Conservation (phyloP, 2,329 filamentous ascomycete species). For the Fonsecaea pugnacius region DNA sequence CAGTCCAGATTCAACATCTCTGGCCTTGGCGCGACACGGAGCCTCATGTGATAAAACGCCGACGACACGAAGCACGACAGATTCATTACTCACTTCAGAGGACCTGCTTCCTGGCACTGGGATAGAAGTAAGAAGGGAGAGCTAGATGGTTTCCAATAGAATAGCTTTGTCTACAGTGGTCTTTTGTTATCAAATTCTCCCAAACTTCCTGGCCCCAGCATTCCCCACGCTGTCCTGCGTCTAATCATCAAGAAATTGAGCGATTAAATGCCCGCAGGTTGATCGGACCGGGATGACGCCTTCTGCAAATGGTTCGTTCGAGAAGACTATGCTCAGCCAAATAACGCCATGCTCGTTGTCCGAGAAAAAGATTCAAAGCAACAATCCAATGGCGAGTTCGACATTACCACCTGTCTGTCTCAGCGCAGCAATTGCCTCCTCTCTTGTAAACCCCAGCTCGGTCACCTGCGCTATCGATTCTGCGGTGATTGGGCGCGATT, state of each 20-base stretch:
- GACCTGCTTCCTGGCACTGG: neutral
- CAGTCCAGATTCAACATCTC: neutral
- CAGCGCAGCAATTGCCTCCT: conserved; percentile 78
- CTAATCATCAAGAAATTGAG: neutral
- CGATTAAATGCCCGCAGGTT: neutral
- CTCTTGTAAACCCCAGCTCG: conserved; percentile 74
- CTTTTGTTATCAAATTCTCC: neutral
- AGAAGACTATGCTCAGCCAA: neutral
- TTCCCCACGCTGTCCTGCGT: neutral
- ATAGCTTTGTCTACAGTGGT: neutral
- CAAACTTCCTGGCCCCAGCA: neutral
- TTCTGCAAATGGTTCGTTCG: neutral
- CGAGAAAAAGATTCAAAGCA: conserved; percentile 45
- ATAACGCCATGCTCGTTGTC: conserved; percentile 8
- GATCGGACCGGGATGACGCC: neutral
- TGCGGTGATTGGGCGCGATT: conserved; percentile 53
- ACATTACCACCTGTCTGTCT: conserved; percentile 84
- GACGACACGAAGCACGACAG: neutral
- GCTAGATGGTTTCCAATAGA: neutral
- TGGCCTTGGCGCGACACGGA: neutral
- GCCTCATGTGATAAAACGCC: neutral
- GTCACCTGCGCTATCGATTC: conserved; percentile 76
- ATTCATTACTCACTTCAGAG: neutral
- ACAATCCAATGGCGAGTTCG: conserved; percentile 81
- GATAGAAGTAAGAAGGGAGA: neutral